phyloP scores from a whole-genome alignment of 352 stramenopile genomes.

The Phytophthora idaei region DNA sequence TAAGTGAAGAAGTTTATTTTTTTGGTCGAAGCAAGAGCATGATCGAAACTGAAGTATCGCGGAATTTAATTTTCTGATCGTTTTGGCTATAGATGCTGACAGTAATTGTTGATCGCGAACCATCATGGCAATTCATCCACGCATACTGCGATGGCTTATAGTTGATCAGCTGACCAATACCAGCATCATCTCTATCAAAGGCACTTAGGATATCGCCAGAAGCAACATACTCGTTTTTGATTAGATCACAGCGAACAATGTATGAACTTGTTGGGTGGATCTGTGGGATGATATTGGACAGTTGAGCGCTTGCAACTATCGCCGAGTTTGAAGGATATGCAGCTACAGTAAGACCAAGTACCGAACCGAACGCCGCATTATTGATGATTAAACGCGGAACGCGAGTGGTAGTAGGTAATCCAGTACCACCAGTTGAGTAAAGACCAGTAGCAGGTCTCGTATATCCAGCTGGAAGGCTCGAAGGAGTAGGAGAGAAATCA shows the following conservation, averaged over 20 bases:
- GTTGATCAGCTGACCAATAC: constrained; percentile 12
- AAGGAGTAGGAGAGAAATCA: neutral
- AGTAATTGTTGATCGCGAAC: neutral
- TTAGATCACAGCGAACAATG: constrained; percentile 23
- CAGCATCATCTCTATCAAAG: constrained; percentile 18
- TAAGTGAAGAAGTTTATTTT: neutral
- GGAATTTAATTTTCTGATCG: neutral
- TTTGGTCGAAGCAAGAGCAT: constrained; percentile 10
- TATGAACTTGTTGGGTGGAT: constrained; percentile 14
- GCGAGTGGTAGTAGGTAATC: neutral
- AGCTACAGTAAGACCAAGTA: neutral
- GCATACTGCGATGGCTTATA: constrained; percentile 7
- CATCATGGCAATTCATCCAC: neutral
- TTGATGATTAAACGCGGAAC: constrained; percentile 13
- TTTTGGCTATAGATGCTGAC: neutral
- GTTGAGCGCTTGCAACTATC: neutral
- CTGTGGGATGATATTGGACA: constrained; percentile 18
- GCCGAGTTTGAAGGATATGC: neutral
- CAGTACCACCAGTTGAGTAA: neutral
- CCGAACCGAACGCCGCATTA: neutral
- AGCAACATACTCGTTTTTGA: constrained; percentile 27
- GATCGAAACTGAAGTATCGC: neutral
- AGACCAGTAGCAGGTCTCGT: neutral
- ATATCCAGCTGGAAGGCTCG: neutral
- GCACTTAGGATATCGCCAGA: constrained; percentile 20